phyloP scores from a whole-genome alignment of 2,329 filamentous ascomycete species.

The Fusarium sulawesiense region DNA sequence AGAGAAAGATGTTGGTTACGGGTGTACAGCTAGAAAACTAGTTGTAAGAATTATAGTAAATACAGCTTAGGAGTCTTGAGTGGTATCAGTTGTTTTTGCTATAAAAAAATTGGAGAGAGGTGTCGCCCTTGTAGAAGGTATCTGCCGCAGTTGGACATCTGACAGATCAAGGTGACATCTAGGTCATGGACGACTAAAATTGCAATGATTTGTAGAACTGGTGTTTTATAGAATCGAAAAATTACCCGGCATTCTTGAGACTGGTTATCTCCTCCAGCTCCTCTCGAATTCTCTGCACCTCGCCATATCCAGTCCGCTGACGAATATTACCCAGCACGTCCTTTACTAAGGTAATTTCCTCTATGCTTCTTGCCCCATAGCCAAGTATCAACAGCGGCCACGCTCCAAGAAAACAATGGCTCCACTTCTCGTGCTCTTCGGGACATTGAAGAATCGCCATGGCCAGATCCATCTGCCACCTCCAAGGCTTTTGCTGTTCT shows the following conservation, averaged over 20 bases:
- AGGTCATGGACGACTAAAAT: no score
- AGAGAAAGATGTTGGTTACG: accelerated
- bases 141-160: no score
- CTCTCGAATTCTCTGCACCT: neutral
- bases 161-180: no score
- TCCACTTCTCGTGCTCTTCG: neutral
- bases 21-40: accelerated
- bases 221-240: no score
- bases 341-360: neutral
- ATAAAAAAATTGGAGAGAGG: no score
- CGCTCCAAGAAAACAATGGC: neutral
- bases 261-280: neutral
- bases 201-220: no score
- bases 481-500: neutral
- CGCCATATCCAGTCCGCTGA: neutral
- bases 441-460: neutral
- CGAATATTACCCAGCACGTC: neutral
- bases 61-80: no score
- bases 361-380: neutral
- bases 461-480: neutral
- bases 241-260: neutral
- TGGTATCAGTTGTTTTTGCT: no score
- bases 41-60: no score
- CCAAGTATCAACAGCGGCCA: slow-evolving; percentile 3
- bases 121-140: no score